Evolutionary conservation across 345 rosid species (phyloP).

Genomic region (Eucalyptus melliodora): DNA sequence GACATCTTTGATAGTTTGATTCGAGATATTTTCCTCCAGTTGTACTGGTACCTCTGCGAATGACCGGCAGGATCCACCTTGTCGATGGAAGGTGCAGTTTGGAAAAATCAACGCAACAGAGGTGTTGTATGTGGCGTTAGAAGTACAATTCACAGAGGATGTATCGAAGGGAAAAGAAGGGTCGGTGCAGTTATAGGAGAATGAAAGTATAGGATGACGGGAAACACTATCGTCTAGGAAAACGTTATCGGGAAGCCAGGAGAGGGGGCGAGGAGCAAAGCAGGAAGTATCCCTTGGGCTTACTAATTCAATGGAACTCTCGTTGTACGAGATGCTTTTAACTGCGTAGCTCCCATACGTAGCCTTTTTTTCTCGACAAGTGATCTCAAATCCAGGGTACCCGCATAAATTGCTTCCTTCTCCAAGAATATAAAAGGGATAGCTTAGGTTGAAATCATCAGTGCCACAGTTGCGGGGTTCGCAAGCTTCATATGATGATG

Average conservation of each 20-base stretch:
- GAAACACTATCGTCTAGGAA: neutral
- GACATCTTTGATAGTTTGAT: too few species aligned
- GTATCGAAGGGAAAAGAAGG: neutral
- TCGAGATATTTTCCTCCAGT: too few species aligned
- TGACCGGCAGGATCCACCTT: too few species aligned
- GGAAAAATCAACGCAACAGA: too few species aligned
- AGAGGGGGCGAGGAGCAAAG: neutral
- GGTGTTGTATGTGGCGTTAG: neutral
- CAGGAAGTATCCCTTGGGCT: neutral
- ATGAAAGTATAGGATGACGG: neutral
- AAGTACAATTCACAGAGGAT: neutral
- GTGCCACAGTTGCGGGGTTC: neutral
- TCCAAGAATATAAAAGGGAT: neutral
- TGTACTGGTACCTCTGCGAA: too few species aligned
- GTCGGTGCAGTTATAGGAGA: neutral
- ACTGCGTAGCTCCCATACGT: neutral
- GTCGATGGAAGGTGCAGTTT: too few species aligned
- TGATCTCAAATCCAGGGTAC: neutral
- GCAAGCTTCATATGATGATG: neutral
- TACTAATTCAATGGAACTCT: neutral
- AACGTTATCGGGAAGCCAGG: accelerated
- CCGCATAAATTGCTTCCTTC: neutral
- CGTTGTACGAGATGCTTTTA: neutral
- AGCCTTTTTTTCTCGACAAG: neutral
- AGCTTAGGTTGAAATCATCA: neutral